Percentiles rank a stretch among this genome's conserved stretches.
Conservation (phyloP, 768 basidiomycete genomes). For the Royoungia palumana region DNA sequence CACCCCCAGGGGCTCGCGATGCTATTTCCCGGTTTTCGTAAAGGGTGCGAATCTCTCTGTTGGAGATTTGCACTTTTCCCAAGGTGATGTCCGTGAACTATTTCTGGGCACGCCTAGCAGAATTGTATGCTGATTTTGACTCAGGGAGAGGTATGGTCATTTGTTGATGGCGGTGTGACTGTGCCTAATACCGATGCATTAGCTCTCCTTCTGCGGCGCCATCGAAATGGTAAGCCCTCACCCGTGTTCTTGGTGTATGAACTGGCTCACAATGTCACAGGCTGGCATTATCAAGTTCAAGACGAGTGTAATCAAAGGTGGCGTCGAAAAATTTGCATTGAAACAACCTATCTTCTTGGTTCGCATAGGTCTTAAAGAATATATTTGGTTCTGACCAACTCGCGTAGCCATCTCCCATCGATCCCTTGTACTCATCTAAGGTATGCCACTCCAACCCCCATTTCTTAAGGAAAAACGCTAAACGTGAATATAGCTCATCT, state of each 20-base stretch:
- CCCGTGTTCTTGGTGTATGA: neutral
- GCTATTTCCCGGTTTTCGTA: slow-evolving; percentile 76
- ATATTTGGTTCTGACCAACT: neutral
- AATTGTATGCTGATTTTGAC: slow-evolving; percentile 2
- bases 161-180: neutral
- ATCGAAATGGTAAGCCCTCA: slow-evolving; percentile 61
- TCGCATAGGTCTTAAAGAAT: slow-evolving; percentile 4
- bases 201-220: slow-evolving; percentile 74
- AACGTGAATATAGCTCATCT: slow-evolving; percentile 47
- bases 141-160: slow-evolving; percentile 52
- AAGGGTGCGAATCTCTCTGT: slow-evolving; percentile 74
- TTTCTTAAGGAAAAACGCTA: neutral
- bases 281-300: slow-evolving; percentile 72
- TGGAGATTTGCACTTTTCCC: slow-evolving; percentile 77
- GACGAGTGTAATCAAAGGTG: slow-evolving; percentile 70
- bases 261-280: slow-evolving; percentile 24
- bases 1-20: slow-evolving; percentile 53
- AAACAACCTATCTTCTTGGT: slow-evolving; percentile 77
- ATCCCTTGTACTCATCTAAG: slow-evolving; percentile 72
- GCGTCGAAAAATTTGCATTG: slow-evolving; percentile 68
- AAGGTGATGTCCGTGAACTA: slow-evolving; percentile 54
- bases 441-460: slow-evolving; percentile 21
- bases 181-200: neutral
- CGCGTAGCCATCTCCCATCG: slow-evolving; percentile 64
- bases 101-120: neutral